Conservation (phyloP, 768 basidiomycete genomes). For the Fomitopsis serialis region DNA sequence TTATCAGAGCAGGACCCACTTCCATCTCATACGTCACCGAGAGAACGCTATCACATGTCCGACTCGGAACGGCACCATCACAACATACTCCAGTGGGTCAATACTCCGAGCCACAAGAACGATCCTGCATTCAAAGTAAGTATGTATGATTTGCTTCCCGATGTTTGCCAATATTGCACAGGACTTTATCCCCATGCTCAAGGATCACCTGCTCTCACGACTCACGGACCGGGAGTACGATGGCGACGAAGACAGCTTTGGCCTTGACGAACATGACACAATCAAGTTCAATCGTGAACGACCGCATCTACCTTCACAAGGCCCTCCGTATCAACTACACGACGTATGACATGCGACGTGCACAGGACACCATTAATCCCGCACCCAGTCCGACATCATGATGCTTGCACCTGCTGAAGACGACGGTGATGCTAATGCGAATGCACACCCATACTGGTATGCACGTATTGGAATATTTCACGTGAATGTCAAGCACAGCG, state of each 20-base stretch:
- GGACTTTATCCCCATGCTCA: slow-evolving; percentile 24
- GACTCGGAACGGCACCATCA: not conserved
- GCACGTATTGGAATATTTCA: slow-evolving; percentile 25
- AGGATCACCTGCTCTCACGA: slow-evolving; percentile 25
- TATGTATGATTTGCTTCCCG: not conserved
- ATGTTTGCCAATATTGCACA: slow-evolving; percentile 1
- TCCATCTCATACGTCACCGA: too few species aligned
- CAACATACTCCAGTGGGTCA: slow-evolving; percentile 8
- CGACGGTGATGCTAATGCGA: not conserved
- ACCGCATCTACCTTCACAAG: too few species aligned
- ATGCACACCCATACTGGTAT: slow-evolving; percentile 23
- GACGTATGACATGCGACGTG: slow-evolving; percentile 36
- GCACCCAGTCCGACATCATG: slow-evolving; percentile 30
- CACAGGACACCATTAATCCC: slow-evolving; percentile 37
- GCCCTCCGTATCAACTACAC: too few species aligned
- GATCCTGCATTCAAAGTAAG: slow-evolving; percentile 27
- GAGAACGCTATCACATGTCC: slow-evolving; percentile 21
- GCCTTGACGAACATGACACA: slow-evolving; percentile 10
- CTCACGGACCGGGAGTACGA: slow-evolving; percentile 17
- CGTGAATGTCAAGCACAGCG: slow-evolving; percentile 15
- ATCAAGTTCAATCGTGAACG: slow-evolving; percentile 25
- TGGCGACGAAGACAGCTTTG: slow-evolving; percentile 23
- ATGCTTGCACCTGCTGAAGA: slow-evolving; percentile 7
- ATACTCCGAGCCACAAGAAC: not conserved
- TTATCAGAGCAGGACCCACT: slow-evolving; percentile 4